Evolutionary conservation across 345 rosid genomes (phyloP).

Genomic region (Angophora floribunda): DNA sequence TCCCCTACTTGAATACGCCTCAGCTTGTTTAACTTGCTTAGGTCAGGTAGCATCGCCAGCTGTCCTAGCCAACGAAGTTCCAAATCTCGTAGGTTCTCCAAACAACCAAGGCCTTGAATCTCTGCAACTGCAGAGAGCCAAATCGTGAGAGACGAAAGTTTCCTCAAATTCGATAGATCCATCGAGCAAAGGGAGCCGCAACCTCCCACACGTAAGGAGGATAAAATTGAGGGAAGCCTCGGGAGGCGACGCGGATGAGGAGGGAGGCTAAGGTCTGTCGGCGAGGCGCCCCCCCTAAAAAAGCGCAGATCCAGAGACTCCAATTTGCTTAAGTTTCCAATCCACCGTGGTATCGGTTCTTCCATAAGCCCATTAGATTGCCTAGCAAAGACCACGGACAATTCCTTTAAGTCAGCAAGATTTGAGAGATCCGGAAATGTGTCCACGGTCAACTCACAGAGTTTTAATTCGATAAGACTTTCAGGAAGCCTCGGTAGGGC

Average conservation of each 20-base stretch:
- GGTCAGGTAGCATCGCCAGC: background rate
- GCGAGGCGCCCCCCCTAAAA: accelerated
- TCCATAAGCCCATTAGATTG: accelerated
- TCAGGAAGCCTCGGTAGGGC: background rate
- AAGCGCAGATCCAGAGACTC: accelerated
- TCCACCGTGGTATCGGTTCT: background rate
- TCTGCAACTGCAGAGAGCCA: accelerated
- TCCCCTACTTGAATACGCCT: accelerated
- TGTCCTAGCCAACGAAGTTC: accelerated
- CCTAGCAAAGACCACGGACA: accelerated
- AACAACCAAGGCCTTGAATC: background rate
- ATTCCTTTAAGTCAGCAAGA: background rate
- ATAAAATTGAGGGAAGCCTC: background rate
- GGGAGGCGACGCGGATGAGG: background rate
- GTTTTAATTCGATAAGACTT: background rate
- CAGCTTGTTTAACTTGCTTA: background rate
- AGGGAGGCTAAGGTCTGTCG: background rate
- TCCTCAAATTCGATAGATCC: background rate
- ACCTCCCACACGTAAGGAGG: accelerated
- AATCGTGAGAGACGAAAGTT: accelerated
- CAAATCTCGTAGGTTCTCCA: background rate
- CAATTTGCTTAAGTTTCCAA: background rate
- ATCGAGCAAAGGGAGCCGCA: background rate
- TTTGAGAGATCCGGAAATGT: background rate
- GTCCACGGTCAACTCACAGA: accelerated